Conservation (phyloP, 2,329 filamentous ascomycete genomes). For the Alternaria atra region DNA sequence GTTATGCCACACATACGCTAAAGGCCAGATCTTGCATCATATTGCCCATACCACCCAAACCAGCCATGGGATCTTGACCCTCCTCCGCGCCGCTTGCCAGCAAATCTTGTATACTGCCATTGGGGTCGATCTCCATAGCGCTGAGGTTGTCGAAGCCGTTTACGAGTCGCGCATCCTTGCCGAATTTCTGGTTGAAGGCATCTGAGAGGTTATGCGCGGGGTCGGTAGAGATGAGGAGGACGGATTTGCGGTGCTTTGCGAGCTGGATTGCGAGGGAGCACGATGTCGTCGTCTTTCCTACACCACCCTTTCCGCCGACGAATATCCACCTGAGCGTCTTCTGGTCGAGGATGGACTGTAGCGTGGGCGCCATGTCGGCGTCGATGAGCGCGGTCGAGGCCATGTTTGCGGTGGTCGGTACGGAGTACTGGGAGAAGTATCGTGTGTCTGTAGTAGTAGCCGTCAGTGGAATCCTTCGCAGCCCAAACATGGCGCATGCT, state of each 20-base stretch:
- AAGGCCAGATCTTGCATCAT: constrained; percentile 99
- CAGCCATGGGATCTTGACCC: constrained; percentile 74
- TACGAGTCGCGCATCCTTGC: constrained; percentile 93
- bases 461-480: background rate
- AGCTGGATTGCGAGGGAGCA: constrained; percentile 98
- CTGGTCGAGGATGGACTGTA: constrained; percentile 95
- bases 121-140: constrained; percentile 99
- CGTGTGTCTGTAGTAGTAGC: background rate
- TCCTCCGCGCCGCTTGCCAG: constrained; percentile 80
- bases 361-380: constrained; percentile 87
- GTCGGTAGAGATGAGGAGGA: constrained; percentile 97
- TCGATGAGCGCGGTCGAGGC: constrained; percentile 47
- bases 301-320: constrained; percentile 96
- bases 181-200: constrained; percentile 98
- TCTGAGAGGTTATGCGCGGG: constrained; percentile 98
- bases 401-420: constrained; percentile 38
- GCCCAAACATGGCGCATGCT: constrained; percentile 9
- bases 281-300: constrained; percentile 99
- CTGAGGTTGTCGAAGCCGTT: constrained; percentile 93
- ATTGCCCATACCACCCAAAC: constrained; percentile 75
- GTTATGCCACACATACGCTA: constrained; percentile 68
- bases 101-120: constrained; percentile 95
- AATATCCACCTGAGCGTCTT: constrained; percentile 98
- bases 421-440: background rate
- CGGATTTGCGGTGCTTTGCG: constrained; percentile 90